phyloP scores from a whole-genome alignment of 805 yeast genomes.

The Hanseniaspora valbyensis region DNA sequence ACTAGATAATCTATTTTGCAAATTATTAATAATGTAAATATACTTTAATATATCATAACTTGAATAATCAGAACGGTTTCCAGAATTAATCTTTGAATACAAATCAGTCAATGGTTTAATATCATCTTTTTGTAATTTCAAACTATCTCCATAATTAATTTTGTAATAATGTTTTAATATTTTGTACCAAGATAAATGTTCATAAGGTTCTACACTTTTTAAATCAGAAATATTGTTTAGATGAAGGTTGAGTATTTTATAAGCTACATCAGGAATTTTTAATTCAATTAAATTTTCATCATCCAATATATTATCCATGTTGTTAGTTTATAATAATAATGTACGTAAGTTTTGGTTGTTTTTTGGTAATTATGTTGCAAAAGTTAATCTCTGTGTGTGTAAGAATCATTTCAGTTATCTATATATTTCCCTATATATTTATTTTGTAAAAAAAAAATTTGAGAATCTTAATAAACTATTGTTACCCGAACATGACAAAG shows the following conservation, averaged over 20 bases:
- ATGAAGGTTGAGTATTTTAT: conserved; percentile 1
- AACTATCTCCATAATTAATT: conserved; percentile 4
- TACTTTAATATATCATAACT: background rate
- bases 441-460: too few species aligned
- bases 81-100: background rate
- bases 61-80: background rate
- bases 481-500: too few species aligned
- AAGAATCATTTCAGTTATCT: too few species aligned
- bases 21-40: background rate
- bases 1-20: conserved; percentile 1
- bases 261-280: conserved; percentile 7
- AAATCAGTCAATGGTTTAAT: background rate
- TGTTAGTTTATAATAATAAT: too few species aligned
- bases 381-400: too few species aligned
- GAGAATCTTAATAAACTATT: too few species aligned
- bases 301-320: background rate
- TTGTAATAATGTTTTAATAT: conserved; percentile 9
- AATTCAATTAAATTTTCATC: background rate
- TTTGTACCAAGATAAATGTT: conserved; percentile 1
- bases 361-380: too few species aligned
- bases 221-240: background rate
- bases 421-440: too few species aligned
- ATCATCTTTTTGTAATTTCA: conserved; percentile 5
- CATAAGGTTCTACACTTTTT: background rate
- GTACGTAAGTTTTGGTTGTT: too few species aligned